phyloP scores from a whole-genome alignment of 1,284 basidiomycete genomes.

The Cerrena zonata region DNA sequence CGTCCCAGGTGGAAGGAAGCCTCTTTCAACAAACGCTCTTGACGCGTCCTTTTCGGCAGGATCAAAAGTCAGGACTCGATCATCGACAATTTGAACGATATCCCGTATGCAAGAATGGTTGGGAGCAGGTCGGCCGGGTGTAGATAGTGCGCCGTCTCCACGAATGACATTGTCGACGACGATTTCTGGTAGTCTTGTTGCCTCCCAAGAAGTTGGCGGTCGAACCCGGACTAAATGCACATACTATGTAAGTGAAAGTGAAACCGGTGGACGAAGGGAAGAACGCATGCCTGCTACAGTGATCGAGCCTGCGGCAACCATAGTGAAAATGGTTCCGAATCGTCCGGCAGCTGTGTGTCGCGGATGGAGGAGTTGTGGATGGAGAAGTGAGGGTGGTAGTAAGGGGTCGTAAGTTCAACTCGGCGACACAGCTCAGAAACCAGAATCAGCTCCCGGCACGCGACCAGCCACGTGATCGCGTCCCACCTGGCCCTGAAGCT shows the following conservation, averaged over 20 bases:
- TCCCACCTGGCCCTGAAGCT: too few species aligned
- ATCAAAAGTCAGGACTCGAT: constrained; percentile 91
- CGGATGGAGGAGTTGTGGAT: neutral
- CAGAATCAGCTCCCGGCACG: neutral
- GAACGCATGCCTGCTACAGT: constrained; percentile 67
- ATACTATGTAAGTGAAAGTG: neutral
- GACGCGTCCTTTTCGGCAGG: constrained; percentile 81
- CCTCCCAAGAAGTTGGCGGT: constrained; percentile 81
- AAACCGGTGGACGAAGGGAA: constrained; percentile 9
- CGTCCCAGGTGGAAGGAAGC: constrained; percentile 77
- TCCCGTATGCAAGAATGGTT: constrained; percentile 59
- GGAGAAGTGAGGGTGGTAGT: neutral
- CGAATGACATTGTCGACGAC: constrained; percentile 66
- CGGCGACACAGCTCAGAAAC: too few species aligned
- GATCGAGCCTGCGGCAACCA: constrained; percentile 82
- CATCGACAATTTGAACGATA: constrained; percentile 75
- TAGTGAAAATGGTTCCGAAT: constrained; percentile 25
- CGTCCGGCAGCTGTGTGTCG: neutral
- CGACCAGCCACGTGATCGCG: constrained; percentile 4
- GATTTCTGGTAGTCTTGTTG: constrained; percentile 69
- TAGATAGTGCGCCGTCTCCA: constrained; percentile 76
- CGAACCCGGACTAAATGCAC: constrained; percentile 73
- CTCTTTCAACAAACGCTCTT: constrained; percentile 70
- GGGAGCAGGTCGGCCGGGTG: constrained; percentile 48
- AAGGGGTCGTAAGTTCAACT: too few species aligned